Base-by-base conservation (phyloP, 495 filamentous ascomycete species). In the Terfezia boudieri region DNA sequence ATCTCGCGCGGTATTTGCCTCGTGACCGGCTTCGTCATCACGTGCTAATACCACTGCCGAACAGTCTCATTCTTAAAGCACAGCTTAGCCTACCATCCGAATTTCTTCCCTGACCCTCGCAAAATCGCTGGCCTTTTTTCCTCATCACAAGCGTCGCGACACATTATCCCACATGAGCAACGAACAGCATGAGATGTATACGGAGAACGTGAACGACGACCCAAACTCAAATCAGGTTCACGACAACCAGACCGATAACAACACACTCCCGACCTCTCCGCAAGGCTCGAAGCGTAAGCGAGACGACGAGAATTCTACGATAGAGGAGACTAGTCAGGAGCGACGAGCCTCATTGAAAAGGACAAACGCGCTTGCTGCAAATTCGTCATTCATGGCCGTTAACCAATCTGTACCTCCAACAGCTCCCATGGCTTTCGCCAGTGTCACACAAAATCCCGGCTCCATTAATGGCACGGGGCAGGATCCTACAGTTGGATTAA, bases 301-400 rank as follows among this genome's bases (percentile, higher is more conserved):
- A 48, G 59, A 64, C 53, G 62, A 64, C 53, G 62, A 64, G 57
- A 56, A 56, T 16, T 20, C 32, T 17, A 17, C 17, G 38, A 48
- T 50, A 23, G 62, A 64, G 36, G 61, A 61, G 26, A 64, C 61
- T 38, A 57, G 56, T 53, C 50, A 51, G 46, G 57, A 61, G 51
- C 62, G 62, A 43, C 60, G 62, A 50, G 49, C 57, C 38, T 64
- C 62, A 37, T 61, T 64, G 49, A 64, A 64, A 59, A 61, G 61
- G 36, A 53, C 62, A 41, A 64, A 62, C 37, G 61, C 61, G 26
- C 60, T 64, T 50, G 59, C 60, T 35, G 52, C 59, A 37, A 60
- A 51, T 53, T 56, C 59, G 32, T 62, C 60, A 53, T 65, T 65
- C 55, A 62, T 65, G 55, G 62, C 62, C 50, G 62, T 65, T 50